phyloP scores from a whole-genome alignment of 163 green algal genomes.

The Chloromonas sp. region DNA sequence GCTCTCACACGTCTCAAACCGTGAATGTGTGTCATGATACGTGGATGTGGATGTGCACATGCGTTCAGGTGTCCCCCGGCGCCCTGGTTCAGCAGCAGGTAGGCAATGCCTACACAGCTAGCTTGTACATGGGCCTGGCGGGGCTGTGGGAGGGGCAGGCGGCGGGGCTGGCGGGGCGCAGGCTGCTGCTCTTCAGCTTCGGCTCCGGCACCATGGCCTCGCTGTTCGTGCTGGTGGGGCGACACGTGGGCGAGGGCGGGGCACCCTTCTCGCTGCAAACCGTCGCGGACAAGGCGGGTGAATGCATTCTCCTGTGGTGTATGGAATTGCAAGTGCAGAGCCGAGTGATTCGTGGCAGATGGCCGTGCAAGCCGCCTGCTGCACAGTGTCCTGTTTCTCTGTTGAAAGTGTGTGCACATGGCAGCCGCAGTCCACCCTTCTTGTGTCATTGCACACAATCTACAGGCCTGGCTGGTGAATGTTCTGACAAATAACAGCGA shows the following conservation, averaged over 20 bases:
- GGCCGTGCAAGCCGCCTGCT: background rate
- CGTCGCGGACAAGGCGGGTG: background rate
- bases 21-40: too few species aligned
- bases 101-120: constrained; percentile 19
- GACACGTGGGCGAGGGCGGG: background rate
- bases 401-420: too few species aligned
- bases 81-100: background rate
- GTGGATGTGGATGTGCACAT: too few species aligned
- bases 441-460: too few species aligned
- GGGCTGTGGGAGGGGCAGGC: constrained; percentile 34
- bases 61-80: background rate
- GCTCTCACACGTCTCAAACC: too few species aligned
- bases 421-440: too few species aligned
- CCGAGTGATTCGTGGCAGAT: background rate
- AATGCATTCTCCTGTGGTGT: background rate
- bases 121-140: constrained; percentile 67
- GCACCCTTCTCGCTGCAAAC: background rate
- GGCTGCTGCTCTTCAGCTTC: constrained; percentile 76
- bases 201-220: constrained; percentile 62
- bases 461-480: too few species aligned
- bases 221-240: constrained; percentile 51
- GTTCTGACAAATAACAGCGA: too few species aligned
- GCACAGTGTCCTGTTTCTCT: too few species aligned
- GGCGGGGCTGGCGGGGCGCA: constrained; percentile 37
- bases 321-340: background rate